Evolutionary conservation across 2,329 filamentous ascomycete species (phyloP), one percentile per base, ranked within the genome.

Genomic region (Curvularia hawaiiensis): DNA sequence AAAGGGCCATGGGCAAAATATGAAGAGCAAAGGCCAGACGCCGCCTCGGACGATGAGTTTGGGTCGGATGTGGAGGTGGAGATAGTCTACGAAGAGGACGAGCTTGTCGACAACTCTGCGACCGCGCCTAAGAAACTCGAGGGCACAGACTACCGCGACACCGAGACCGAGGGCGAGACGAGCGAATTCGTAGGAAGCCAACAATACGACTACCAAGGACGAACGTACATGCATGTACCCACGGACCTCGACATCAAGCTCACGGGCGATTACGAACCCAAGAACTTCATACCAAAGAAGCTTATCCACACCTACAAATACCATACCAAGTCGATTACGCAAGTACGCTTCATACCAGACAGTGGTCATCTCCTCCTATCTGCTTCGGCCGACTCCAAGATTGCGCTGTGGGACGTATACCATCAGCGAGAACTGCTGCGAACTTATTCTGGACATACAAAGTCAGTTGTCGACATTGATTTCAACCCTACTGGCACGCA

Each of bases 201-300:
- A 72, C 82, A 95, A 78, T 89, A 88, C 80, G 95, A 99, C 76
- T 99, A 99, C 79, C 90, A 96, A 75, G 95, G 95, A 47, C 84
- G 95, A 64, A 96, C 94, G 33, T 99, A 97, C 75, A 97, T 99
- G 94, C 95, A 99, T 78, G 84, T 98, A 45, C 95, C 95, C 3
- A 92, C 92, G 61, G 75, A 77, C 46, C 62, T 77, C 33, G 73
- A 74, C 38, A 72, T 77, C 60, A 74, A 72, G 53, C 82, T 99
- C 67, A 85, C 84, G 63, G 96, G 95, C 78, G 92, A 96, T 59
- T 76, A 83, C 44, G 92, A 88, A 71, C 78, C 86, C 72, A 93
- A 93, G 73, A 98, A 97, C 76, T 99, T 87, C 74, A 91, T 96
- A 56, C 95, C 95, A 38, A 98, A 97, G 83, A 98, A 96, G 79